Conservation (phyloP, 345 rosid genomes). For the Populus tremula region DNA sequence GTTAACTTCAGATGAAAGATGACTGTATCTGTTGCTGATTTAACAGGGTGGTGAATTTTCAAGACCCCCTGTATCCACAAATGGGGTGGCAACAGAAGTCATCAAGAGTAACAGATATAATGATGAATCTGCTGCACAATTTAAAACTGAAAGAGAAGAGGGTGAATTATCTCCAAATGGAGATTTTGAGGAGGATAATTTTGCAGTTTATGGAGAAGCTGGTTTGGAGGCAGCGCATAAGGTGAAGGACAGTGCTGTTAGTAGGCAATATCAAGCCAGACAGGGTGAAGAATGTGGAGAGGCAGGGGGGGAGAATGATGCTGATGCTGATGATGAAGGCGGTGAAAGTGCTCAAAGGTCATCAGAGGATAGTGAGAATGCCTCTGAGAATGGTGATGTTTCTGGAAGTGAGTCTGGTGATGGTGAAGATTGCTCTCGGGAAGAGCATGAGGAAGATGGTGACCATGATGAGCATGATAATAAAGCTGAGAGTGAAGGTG, state of each 20-base stretch:
- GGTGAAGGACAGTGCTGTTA: conserved; percentile 48
- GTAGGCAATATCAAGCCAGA: conserved; percentile 42
- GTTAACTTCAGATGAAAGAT: conserved; percentile 8
- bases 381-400: conserved; percentile 84
- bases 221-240: conserved; percentile 52
- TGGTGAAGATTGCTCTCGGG: conserved; percentile 75
- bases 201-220: conserved; percentile 65
- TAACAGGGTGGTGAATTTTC: conserved; percentile 57
- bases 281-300: conserved; percentile 51
- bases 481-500: conserved; percentile 93
- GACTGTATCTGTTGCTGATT: conserved; percentile 15
- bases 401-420: conserved; percentile 88
- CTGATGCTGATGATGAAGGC: conserved; percentile 75
- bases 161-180: conserved; percentile 97
- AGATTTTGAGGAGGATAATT: conserved; percentile 86
- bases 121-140: conserved; percentile 45
- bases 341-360: conserved; percentile 85
- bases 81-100: conserved; percentile 52
- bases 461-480: conserved; percentile 61
- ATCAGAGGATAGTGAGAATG: conserved; percentile 82
- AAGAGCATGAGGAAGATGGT: conserved; percentile 75
- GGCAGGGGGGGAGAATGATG: conserved; percentile 71
- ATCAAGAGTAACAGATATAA: conserved; percentile 45
- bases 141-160: conserved; percentile 91
- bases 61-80: conserved; percentile 39